A percentile compares a stretch with the other conserved stretches of the same genome.
These are phyloP conservation scores for Elongisporangium undulatum DNA, from an alignment of 352 stramenopile species.

Conservation along the genomic window DNA sequence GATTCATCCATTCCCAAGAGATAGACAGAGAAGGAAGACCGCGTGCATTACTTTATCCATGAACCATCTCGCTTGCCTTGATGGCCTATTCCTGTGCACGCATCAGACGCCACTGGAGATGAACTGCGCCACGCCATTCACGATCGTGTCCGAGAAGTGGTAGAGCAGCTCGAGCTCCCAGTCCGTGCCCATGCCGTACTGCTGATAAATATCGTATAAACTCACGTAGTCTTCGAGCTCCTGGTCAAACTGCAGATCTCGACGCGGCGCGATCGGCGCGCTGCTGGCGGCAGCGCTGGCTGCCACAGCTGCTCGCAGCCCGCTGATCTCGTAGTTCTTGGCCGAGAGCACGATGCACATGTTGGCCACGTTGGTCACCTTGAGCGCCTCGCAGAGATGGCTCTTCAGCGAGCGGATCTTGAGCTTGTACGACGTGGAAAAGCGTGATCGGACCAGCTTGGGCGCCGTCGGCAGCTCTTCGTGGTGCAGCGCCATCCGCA, in stretches of 20 bases:
- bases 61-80: not conserved
- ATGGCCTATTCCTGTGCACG: too few species aligned
- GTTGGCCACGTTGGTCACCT: conserved; percentile 29
- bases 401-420: conserved; percentile 76
- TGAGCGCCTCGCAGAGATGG: conserved; percentile 48
- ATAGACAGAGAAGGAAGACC: not conserved
- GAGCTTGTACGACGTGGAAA: conserved; percentile 55
- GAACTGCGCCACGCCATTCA: conserved; percentile 66
- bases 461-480: conserved; percentile 26
- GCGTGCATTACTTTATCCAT: not conserved
- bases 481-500: conserved; percentile 56
- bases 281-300: conserved; percentile 5
- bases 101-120: conserved; percentile 17
- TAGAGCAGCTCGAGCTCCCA: conserved; percentile 75
- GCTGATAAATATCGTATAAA: conserved; percentile 79
- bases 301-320: conserved; percentile 21
- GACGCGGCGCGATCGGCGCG: conserved; percentile 25
- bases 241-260: conserved; percentile 71
- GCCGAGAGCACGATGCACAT: conserved; percentile 59
- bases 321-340: conserved; percentile 49
- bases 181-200: conserved; percentile 62
- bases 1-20: not conserved
- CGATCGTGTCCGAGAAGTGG: conserved; percentile 72
- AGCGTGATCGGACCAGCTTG: conserved; percentile 45
- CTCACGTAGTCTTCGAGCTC: conserved; percentile 67